phyloP scores from a whole-genome alignment of 441 rosid species.

The Gossypium gossypioides region DNA sequence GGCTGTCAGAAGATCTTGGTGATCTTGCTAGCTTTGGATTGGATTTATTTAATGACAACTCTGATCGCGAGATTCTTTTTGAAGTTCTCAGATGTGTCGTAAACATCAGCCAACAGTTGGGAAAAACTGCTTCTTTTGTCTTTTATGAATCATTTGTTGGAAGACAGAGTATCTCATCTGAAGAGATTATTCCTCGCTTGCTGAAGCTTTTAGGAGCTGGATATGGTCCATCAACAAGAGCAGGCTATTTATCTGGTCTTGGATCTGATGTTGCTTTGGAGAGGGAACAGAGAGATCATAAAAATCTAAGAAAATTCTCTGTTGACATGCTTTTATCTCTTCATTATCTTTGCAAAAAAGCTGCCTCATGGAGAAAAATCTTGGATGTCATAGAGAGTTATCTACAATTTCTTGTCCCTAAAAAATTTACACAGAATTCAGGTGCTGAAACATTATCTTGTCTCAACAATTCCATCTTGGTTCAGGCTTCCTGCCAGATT shows the following conservation, averaged over 20 bases:
- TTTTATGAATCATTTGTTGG: constrained; percentile 73
- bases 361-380: constrained; percentile 70
- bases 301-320: constrained; percentile 71
- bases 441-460: constrained; percentile 39
- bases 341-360: constrained; percentile 47
- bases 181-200: constrained; percentile 67
- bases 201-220: constrained; percentile 78
- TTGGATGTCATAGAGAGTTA: constrained; percentile 59
- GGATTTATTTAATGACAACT: constrained; percentile 33
- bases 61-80: constrained; percentile 54
- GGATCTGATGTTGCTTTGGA: constrained; percentile 60
- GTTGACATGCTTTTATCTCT: constrained; percentile 65
- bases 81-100: constrained; percentile 57
- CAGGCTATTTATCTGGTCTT: constrained; percentile 33
- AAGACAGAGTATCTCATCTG: constrained; percentile 44
- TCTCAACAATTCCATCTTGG: constrained; percentile 42
- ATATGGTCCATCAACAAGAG: constrained; percentile 43
- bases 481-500: constrained; percentile 81
- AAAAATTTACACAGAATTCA: constrained; percentile 41
- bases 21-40: constrained; percentile 34
- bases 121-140: constrained; percentile 67
- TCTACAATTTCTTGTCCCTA: constrained; percentile 69
- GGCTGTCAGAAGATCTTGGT: constrained; percentile 44
- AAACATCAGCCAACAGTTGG: constrained; percentile 68
- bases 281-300: constrained; percentile 58